Conservation (phyloP, 1,284 basidiomycete species). For the Melampsora americana region DNA sequence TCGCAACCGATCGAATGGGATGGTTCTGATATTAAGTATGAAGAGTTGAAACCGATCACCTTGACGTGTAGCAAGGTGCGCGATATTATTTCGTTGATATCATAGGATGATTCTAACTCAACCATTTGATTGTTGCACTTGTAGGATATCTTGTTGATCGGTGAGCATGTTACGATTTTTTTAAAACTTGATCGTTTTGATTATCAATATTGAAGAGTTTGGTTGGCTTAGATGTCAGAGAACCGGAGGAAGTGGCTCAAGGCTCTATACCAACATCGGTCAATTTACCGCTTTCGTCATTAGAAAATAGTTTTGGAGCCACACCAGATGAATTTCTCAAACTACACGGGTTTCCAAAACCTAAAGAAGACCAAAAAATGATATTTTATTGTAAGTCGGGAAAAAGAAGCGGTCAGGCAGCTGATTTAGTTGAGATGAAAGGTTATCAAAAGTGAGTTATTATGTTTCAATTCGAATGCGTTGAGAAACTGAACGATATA, state of each 20-base stretch:
- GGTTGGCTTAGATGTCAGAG: conserved; percentile 68
- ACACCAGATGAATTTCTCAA: conserved; percentile 58
- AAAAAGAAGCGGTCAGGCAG: conserved; percentile 74
- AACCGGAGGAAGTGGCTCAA: conserved; percentile 85
- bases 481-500: background rate
- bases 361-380: conserved; percentile 69
- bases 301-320: conserved; percentile 69
- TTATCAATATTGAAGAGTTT: conserved; percentile 46
- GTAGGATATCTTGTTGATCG: too few relatives aligned
- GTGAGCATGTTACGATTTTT: too few relatives aligned
- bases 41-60: conserved; percentile 77
- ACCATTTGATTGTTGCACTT: background rate
- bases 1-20: too few relatives aligned
- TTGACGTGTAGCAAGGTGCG: conserved; percentile 70
- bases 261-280: conserved; percentile 94
- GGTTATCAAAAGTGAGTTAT: conserved; percentile 74
- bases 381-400: conserved; percentile 94
- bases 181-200: too few relatives aligned
- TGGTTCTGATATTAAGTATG: conserved; percentile 64
- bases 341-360: conserved; percentile 79
- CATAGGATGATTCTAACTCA: background rate
- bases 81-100: conserved; percentile 58
- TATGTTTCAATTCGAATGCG: background rate
- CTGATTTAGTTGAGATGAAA: conserved; percentile 76
- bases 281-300: conserved; percentile 80